Conservation (phyloP, 2,329 filamentous ascomycete species). For the Sporothrix variecibatus region DNA sequence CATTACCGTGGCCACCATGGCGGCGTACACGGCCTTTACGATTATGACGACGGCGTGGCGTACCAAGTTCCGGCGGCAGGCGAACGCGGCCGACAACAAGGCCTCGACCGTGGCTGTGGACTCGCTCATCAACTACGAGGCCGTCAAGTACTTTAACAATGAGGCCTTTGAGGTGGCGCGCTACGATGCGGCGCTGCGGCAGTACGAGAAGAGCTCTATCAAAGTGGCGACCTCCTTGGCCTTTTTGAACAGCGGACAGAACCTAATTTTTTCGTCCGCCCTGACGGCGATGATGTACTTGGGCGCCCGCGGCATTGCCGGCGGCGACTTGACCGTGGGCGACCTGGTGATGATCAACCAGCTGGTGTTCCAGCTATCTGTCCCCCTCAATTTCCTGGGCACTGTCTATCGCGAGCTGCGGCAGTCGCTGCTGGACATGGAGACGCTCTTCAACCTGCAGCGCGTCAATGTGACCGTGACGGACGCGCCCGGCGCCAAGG, state of each 20-base stretch:
- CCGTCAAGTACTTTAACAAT: slow-evolving; percentile 99
- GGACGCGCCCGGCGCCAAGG: slow-evolving; percentile 72
- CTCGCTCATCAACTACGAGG: slow-evolving; percentile 97
- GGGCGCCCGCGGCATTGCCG: slow-evolving; percentile 83
- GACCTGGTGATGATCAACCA: slow-evolving; percentile 99
- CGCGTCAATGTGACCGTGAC: slow-evolving; percentile 90
- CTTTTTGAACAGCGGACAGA: slow-evolving; percentile 91
- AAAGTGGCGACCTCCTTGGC: slow-evolving; percentile 94
- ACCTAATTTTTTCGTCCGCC: slow-evolving; percentile 93
- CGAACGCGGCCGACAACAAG: slow-evolving; percentile 94
- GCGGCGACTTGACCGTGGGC: slow-evolving; percentile 80
- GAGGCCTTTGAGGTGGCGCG: slow-evolving; percentile 90
- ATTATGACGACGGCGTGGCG: slow-evolving; percentile 96
- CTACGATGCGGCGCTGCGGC: slow-evolving; percentile 82
- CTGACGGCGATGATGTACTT: slow-evolving; percentile 98
- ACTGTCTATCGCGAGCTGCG: slow-evolving; percentile 94
- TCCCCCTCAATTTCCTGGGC: slow-evolving; percentile 96
- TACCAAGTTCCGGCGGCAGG: slow-evolving; percentile 92
- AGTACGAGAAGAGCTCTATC: slow-evolving; percentile 92
- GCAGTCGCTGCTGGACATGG: slow-evolving; percentile 96
- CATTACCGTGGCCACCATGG: slow-evolving; percentile 89
- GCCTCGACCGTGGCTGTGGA: slow-evolving; percentile 95
- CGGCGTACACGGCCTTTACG: slow-evolving; percentile 92
- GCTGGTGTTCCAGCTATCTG: slow-evolving; percentile 94
- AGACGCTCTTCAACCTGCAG: slow-evolving; percentile 95